Evolutionary conservation across 176 grass and related monocot genomes (phyloP).

Genomic region (Cenchrus purpureus): DNA sequence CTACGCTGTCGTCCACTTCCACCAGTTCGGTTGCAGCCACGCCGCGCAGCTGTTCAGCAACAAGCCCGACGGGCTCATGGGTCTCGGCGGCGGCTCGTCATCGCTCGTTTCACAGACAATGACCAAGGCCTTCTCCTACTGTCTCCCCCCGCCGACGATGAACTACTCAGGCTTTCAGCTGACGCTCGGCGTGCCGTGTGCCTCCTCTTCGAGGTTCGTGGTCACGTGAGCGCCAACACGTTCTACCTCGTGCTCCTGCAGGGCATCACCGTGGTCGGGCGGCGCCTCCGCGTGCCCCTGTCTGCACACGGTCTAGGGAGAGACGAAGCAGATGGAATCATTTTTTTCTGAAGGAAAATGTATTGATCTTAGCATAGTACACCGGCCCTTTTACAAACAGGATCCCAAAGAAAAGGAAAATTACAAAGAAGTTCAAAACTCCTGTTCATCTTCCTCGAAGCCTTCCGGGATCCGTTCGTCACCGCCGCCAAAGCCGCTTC

Average conservation of each 20-base stretch:
- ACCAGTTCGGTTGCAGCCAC: background rate
- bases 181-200: background rate
- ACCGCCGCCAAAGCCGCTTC: no score
- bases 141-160: background rate
- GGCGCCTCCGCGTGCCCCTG: no score
- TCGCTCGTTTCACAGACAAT: background rate
- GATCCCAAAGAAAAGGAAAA: no score
- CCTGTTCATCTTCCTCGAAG: no score
- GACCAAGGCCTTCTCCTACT: background rate
- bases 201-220: background rate
- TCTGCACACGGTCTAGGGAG: no score
- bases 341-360: no score
- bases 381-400: no score
- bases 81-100: background rate
- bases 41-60: background rate
- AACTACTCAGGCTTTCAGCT: background rate
- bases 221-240: background rate
- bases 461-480: no score
- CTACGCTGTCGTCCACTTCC: background rate
- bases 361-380: no score
- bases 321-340: no score
- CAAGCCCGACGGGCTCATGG: background rate
- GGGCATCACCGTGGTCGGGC: background rate
- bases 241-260: constrained; percentile 28
- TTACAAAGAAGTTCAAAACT: no score